Conservation (phyloP, 768 basidiomycete genomes). For the Tulasnella calospora region DNA sequence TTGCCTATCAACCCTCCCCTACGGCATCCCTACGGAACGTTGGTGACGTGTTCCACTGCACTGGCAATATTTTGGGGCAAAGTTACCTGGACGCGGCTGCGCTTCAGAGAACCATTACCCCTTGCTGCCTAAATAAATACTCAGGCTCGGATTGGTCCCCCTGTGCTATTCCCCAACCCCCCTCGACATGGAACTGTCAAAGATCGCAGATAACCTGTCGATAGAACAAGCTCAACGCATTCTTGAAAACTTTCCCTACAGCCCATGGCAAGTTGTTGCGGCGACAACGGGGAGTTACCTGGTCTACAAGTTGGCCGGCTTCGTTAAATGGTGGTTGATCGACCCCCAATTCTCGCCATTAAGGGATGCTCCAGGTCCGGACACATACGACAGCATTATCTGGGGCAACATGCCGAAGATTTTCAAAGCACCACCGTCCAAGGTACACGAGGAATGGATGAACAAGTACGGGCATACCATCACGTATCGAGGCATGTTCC, state of each 20-base stretch:
- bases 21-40: not conserved
- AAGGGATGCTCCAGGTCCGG: constrained; percentile 43
- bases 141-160: not conserved
- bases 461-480: constrained; percentile 47
- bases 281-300: not conserved
- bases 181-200: not conserved
- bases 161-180: not conserved
- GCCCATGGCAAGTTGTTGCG: not conserved
- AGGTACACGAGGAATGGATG: constrained; percentile 47
- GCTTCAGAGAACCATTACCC: not conserved
- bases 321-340: constrained; percentile 1
- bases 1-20: not conserved
- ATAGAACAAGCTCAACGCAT: not conserved
- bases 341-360: constrained; percentile 15
- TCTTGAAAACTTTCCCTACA: not conserved
- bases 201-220: not conserved
- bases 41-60: not conserved
- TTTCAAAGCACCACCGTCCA: constrained; percentile 38
- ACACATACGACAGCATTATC: constrained; percentile 33
- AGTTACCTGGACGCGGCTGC: not conserved
- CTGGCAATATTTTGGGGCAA: not conserved
- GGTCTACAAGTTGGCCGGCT: not conserved
- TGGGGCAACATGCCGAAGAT: constrained; percentile 50
- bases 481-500: constrained; percentile 44
- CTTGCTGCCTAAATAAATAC: not conserved